A percentile compares a stretch with the other conserved stretches of the same genome.
phyloP scores from a whole-genome alignment of 805 yeast genomes.

The Ogataea thermomethanolica region DNA sequence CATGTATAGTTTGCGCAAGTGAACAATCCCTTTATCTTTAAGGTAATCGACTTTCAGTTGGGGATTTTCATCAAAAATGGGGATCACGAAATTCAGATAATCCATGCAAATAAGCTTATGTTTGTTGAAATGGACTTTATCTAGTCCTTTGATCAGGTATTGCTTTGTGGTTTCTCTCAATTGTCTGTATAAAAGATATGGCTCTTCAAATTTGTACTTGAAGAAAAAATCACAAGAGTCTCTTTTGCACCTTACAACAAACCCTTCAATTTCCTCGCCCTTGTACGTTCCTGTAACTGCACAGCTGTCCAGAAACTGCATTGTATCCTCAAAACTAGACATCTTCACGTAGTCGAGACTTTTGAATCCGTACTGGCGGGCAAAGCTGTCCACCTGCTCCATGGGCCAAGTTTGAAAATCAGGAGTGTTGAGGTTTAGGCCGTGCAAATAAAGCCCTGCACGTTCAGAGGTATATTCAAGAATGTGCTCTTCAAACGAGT shows the following conservation, averaged over 20 bases:
- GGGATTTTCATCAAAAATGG: constrained; percentile 49
- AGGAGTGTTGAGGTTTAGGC: constrained; percentile 68
- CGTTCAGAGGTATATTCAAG: constrained; percentile 61
- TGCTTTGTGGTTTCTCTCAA: constrained; percentile 82
- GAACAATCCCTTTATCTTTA: constrained; percentile 68
- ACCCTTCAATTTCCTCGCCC: constrained; percentile 82
- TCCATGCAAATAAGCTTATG: constrained; percentile 61
- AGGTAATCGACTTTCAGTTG: constrained; percentile 43
- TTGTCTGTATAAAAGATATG: constrained; percentile 84
- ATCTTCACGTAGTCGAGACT: constrained; percentile 46
- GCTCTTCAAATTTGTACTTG: constrained; percentile 94
- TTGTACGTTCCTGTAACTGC: constrained; percentile 68
- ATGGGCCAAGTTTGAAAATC: constrained; percentile 64
- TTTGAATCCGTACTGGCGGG: constrained; percentile 65
- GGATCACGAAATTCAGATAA: constrained; percentile 65
- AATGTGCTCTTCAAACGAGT: constrained; percentile 89
- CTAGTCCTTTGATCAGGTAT: constrained; percentile 39
- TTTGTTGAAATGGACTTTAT: constrained; percentile 38
- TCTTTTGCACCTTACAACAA: constrained; percentile 70
- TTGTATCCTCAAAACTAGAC: constrained; percentile 39
- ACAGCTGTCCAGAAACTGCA: constrained; percentile 50
- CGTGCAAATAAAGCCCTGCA: constrained; percentile 88
- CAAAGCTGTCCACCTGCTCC: constrained; percentile 57
- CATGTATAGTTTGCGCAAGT: constrained; percentile 64
- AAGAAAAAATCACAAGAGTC: constrained; percentile 59